Evolutionary conservation across 2,329 filamentous ascomycete species (phyloP), one percentile per base, ranked within the genome.

Genomic region (Botrytis galanthina): DNA sequence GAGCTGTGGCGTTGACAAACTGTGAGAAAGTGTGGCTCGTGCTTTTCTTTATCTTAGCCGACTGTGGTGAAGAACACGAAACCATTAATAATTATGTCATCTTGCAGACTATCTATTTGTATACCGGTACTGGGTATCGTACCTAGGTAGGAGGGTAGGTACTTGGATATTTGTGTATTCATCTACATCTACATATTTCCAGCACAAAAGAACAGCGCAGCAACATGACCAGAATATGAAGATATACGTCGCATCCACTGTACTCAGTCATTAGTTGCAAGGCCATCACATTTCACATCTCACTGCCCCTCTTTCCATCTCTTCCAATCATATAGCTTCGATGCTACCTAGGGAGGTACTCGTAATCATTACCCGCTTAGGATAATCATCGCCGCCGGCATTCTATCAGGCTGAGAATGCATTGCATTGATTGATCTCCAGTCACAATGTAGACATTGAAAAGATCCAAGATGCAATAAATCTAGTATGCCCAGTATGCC

Each of bases 11-110:
- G 64, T 54, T 29, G n/a, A n/a, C 18, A 29, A 39, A 20, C 6
- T 54, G 20, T n/a, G 26, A 14, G n/a, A 22, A 64, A 46, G 64
- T 68, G 64, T 68, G 64, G 64, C 64, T 68, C 46, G 64, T 68
- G 64, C 46, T 39, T 35, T 68, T 29, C 64, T 68, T 54, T 54
- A 54, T 68, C 64, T 66, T 32, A 32, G 29, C 42, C 29, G 63
- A 66, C 18, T 16, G 10, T 22, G 39, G 37, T 32, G n/a, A 44
- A 44, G 39, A 63, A 63, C 7, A 26, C 22, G 18, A 26, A 42
- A 39, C 26, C 35, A 62, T 62, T 2, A 10, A 39, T 39, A 39
- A 39, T 39, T 22, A 16, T 18, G 16, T 54, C 51, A 54, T 29
- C 51, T 39, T 60, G 29, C 29, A 35, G 32, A 26, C 18, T 26